Evolutionary conservation across 306 rosid species (phyloP).

Genomic region (Quercus dentata): DNA sequence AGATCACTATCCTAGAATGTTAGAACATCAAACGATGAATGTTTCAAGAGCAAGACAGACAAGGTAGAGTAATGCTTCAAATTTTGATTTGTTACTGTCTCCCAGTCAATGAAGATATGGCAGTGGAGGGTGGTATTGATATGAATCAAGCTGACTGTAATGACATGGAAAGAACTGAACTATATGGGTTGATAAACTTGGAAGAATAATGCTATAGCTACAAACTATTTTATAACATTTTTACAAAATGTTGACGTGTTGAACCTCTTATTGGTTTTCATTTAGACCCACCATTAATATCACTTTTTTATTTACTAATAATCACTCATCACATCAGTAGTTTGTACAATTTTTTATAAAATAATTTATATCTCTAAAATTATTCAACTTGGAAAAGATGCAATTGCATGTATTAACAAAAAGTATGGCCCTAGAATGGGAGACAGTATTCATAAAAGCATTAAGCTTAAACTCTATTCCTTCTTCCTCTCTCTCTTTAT

Average conservation of each 20-base stretch:
- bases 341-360: too few relatives aligned
- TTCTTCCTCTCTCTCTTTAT: too few relatives aligned
- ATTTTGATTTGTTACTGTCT: background rate
- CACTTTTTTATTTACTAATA: too few relatives aligned
- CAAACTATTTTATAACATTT: too few relatives aligned
- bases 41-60: background rate
- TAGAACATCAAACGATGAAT: background rate
- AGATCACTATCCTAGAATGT: conserved; percentile 3
- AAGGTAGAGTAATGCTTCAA: background rate
- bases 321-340: too few relatives aligned
- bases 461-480: too few relatives aligned
- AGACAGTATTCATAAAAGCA: too few relatives aligned
- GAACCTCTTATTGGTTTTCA: too few relatives aligned
- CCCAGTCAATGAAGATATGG: background rate
- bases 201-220: accelerated
- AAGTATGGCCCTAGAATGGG: background rate
- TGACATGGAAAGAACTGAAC: background rate
- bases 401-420: background rate
- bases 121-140: background rate
- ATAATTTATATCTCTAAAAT: too few relatives aligned
- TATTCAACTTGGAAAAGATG: background rate
- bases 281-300: accelerated
- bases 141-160: background rate
- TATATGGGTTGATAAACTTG: background rate
- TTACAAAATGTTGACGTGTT: too few relatives aligned